Evolutionary conservation across 257 asterid species (phyloP), one percentile per base, ranked within the genome.

Genomic region (Ilex aquifolium): DNA sequence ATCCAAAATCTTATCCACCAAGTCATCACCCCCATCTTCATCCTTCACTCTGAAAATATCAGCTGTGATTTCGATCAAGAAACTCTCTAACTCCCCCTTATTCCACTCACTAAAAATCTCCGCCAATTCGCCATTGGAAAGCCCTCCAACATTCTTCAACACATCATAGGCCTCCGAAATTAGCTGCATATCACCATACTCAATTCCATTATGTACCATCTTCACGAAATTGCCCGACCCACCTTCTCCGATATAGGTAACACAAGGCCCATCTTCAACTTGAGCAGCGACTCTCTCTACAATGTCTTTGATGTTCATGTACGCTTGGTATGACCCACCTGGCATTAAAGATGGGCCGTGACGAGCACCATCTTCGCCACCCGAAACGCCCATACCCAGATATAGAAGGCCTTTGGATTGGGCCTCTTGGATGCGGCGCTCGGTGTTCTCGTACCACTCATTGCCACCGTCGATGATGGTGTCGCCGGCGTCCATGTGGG

Each of bases 381-480:
- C 98, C 7, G 98, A 91, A 27, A 91, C 98, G 0, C 98, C 98
- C 95, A 88, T 91, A 6, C 98, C 98, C 4, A 91, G 58, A 60
- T 91, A 91, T 12, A 91, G 83, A 32, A 91, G 71, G 3, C 96
- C 96, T 3, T 61, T 76, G 0, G 65, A 61, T 1, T 72, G 21
- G 3, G 95, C 88, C 13, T 82, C 94, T 3, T 62, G 46, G 44
- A 84, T 79, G 5, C 97, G 73, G 8, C 97, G 75, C 64, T 91
- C 96, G 13, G 97, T 91, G 70, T 91, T 91, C 64, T 91, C 95
- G 40, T 91, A 91, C 97, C 97, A 91, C 85, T 91, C 97, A 53
- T 91, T 91, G 0, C 97, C 97, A 0, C 96, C 95, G 65, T 91
- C 97, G 58, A 91, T 80, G 66, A 91, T 88, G 57, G 96, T 80